These are phyloP conservation scores for Candida khao-thaluensis DNA, from an alignment of 805 yeast genomes.

Conservation along the genomic window DNA sequence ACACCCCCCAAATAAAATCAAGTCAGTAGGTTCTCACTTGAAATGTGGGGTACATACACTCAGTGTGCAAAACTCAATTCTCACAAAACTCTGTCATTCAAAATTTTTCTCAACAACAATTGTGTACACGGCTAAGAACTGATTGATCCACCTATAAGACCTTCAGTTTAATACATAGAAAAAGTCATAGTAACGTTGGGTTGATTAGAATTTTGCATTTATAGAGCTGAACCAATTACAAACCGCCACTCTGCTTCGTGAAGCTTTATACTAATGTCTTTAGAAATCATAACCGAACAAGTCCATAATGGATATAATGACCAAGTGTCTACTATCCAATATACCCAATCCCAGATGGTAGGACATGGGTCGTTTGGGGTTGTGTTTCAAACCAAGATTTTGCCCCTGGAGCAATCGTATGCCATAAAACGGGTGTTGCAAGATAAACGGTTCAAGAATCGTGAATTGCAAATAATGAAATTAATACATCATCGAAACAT, in stretches of 20 bases:
- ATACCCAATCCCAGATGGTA: conserved; percentile 82
- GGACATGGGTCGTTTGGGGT: conserved; percentile 99
- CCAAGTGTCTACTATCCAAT: conserved; percentile 58
- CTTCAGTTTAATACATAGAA: background rate
- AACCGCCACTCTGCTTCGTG: no score
- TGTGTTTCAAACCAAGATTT: conserved; percentile 83
- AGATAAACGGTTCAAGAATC: conserved; percentile 88
- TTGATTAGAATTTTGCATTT: conserved; percentile 6
- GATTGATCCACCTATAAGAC: background rate
- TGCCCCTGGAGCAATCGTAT: conserved; percentile 73
- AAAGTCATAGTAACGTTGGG: background rate
- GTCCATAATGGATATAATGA: conserved; percentile 75
- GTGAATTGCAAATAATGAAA: conserved; percentile 96
- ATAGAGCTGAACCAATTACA: conserved; percentile 1
- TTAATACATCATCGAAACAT: conserved; percentile 81
- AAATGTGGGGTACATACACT: conserved; percentile 7
- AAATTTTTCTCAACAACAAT: conserved; percentile 8
- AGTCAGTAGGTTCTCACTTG: no score
- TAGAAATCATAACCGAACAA: conserved; percentile 55
- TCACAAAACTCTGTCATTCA: conserved; percentile 5
- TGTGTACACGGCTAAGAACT: background rate
- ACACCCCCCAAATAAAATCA: background rate
- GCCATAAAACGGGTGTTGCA: conserved; percentile 97
- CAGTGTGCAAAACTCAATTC: conserved; percentile 2
- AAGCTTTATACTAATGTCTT: conserved; percentile 7